A percentile compares a stretch with the other conserved stretches of the same genome.
These are phyloP conservation scores for Monosporozyma yasuniensis DNA, from an alignment of 805 yeast genomes.

Conservation along the genomic window DNA sequence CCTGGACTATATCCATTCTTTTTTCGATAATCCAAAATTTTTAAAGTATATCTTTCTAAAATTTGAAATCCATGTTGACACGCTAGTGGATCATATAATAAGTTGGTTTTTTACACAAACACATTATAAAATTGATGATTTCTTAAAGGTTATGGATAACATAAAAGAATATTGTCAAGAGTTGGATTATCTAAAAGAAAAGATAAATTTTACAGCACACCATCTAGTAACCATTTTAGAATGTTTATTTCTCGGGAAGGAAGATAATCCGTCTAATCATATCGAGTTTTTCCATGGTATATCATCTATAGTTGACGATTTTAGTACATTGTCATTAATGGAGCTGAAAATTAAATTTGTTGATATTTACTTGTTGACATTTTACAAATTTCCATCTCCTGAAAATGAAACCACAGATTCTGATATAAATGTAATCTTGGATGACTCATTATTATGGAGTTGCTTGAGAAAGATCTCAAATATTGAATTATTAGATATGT, in stretches of 20 bases:
- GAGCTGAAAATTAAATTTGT: background rate
- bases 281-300: background rate
- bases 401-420: background rate
- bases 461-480: constrained; percentile 1
- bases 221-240: background rate
- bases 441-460: constrained; percentile 1
- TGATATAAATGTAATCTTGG: background rate
- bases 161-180: background rate
- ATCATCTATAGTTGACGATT: background rate
- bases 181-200: background rate
- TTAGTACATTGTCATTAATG: background rate
- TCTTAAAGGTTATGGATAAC: background rate
- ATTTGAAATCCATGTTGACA: constrained; percentile 4
- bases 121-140: background rate
- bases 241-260: background rate
- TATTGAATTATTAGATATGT: constrained; percentile 2
- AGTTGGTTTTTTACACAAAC: constrained; percentile 1
- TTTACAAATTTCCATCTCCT: background rate
- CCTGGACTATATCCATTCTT: constrained; percentile 8
- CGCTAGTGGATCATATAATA: constrained; percentile 1
- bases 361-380: background rate
- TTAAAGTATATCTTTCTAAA: constrained; percentile 4
- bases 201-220: background rate
- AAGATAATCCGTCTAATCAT: background rate
- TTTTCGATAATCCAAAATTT: constrained; percentile 7